These are phyloP conservation scores for Colletotrichum sp. DNA, from an alignment of 2,329 filamentous ascomycete species.

Conservation along the genomic window DNA sequence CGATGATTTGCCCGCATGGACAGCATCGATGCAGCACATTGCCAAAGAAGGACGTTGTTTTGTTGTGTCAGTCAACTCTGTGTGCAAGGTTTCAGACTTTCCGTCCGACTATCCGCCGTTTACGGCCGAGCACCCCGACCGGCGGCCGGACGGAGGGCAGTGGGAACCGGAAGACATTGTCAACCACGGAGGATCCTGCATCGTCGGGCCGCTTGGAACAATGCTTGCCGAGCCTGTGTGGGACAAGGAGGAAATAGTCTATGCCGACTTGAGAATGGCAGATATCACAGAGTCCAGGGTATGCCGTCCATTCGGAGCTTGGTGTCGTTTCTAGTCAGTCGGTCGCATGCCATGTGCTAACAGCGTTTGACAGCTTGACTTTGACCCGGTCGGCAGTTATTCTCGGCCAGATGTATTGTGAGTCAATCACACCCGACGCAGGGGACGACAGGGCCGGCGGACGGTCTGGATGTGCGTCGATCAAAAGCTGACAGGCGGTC, in stretches of 20 bases:
- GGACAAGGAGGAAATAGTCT: constrained; percentile 43
- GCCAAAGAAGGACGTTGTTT: constrained; percentile 50
- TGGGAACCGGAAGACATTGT: constrained; percentile 42
- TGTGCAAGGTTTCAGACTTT: constrained; percentile 45
- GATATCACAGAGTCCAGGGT: constrained; percentile 42
- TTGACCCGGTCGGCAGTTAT: constrained; percentile 46
- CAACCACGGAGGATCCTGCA: constrained; percentile 43
- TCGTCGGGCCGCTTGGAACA: constrained; percentile 43
- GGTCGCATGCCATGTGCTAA: not conserved
- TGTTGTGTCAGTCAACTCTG: constrained; percentile 44
- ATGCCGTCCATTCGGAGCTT: constrained; percentile 9
- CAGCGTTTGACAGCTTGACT: constrained; percentile 37
- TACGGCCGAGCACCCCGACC: constrained; percentile 39
- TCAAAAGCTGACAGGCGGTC: constrained; percentile 9
- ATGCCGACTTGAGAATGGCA: constrained; percentile 37
- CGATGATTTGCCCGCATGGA: constrained; percentile 38
- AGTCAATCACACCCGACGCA: constrained; percentile 22
- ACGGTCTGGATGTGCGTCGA: not conserved
- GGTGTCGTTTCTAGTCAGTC: not conserved
- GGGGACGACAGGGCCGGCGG: not conserved
- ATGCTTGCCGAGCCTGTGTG: constrained; percentile 42
- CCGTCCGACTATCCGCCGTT: constrained; percentile 46
- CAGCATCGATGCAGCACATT: constrained; percentile 47
- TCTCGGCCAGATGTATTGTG: constrained; percentile 44
- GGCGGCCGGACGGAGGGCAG: constrained; percentile 38